Percentiles rank a stretch among this genome's conserved stretches.
Evolutionary conservation across 768 basidiomycete species (phyloP).

Genomic region (Tephrocybe sp.): DNA sequence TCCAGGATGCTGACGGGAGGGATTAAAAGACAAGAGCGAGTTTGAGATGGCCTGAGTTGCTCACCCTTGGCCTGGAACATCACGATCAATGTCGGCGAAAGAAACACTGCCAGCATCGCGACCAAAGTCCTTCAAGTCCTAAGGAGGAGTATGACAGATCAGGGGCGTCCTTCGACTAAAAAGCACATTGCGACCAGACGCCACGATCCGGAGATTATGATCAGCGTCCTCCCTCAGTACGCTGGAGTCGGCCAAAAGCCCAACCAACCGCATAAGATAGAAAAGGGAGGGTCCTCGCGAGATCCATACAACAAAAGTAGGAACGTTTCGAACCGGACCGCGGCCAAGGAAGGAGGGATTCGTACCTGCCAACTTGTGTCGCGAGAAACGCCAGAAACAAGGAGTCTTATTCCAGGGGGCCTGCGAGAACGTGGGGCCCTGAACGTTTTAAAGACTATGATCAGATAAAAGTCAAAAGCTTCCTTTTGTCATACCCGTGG

Average conservation of each 20-base stretch:
- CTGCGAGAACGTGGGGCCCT: slow-evolving; percentile 67
- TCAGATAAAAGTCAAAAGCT: slow-evolving; percentile 5
- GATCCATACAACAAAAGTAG: slow-evolving; percentile 20
- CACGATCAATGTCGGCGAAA: slow-evolving; percentile 93
- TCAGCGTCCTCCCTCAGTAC: slow-evolving; percentile 10
- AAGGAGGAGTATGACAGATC: slow-evolving; percentile 43
- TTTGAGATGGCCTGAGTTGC: slow-evolving; percentile 24
- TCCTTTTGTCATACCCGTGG: slow-evolving; percentile 48
- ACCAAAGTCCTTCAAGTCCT: slow-evolving; percentile 99
- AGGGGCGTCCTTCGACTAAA: slow-evolving; percentile 39
- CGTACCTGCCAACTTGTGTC: slow-evolving; percentile 99
- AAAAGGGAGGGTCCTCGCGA: slow-evolving; percentile 20
- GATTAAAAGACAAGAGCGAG: neutral
- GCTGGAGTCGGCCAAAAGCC: slow-evolving; percentile 15
- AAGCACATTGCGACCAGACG: slow-evolving; percentile 23
- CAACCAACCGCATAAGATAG: slow-evolving; percentile 15
- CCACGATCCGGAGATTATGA: slow-evolving; percentile 19
- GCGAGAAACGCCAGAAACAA: slow-evolving; percentile 87
- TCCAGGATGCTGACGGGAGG: slow-evolving; percentile 72
- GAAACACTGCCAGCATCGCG: slow-evolving; percentile 92
- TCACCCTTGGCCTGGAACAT: slow-evolving; percentile 84
- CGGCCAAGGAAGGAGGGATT: slow-evolving; percentile 28
- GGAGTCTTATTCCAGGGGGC: slow-evolving; percentile 79
- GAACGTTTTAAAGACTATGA: slow-evolving; percentile 16
- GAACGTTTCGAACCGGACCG: slow-evolving; percentile 17